Percentiles rank a stretch among this genome's conserved stretches.
phyloP scores from a whole-genome alignment of 495 filamentous ascomycete species.

The Niebla homalea region DNA sequence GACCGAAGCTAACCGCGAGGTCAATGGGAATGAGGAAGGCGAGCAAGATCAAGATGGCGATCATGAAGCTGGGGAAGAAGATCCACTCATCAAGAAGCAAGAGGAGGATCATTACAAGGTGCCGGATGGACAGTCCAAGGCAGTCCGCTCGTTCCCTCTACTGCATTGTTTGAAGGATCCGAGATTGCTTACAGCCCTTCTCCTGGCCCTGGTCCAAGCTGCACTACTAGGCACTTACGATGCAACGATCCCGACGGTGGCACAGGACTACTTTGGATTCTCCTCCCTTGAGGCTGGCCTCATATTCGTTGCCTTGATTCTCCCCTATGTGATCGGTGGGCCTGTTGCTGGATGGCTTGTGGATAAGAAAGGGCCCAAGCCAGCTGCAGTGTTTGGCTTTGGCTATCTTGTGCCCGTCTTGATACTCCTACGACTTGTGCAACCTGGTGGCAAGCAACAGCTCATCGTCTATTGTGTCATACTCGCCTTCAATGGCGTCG shows the following conservation, averaged over 20 bases:
- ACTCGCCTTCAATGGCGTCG: constrained; percentile 36
- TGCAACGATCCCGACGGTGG: constrained; percentile 42
- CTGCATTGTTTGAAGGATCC: constrained; percentile 31
- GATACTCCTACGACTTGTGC: constrained; percentile 34
- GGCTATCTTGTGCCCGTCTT: constrained; percentile 34
- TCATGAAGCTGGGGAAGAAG: constrained; percentile 19
- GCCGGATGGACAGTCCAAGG: constrained; percentile 18
- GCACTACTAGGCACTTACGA: constrained; percentile 37
- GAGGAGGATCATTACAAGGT: constrained; percentile 27
- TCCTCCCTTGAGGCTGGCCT: constrained; percentile 39
- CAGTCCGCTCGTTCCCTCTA: constrained; percentile 30
- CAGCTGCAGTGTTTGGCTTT: constrained; percentile 33
- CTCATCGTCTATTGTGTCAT: constrained; percentile 31
- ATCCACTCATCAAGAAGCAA: constrained; percentile 23
- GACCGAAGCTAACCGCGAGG: constrained; percentile 8
- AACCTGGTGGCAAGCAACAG: constrained; percentile 22
- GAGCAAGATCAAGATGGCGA: constrained; percentile 3
- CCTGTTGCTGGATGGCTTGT: constrained; percentile 38
- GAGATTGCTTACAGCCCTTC: constrained; percentile 31
- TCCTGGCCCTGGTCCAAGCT: constrained; percentile 38
- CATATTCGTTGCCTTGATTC: constrained; percentile 37
- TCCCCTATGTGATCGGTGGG: constrained; percentile 35
- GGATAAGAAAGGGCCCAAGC: constrained; percentile 38
- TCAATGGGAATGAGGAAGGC: constrained; percentile 2
- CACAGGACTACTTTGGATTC: constrained; percentile 36